phyloP scores from a whole-genome alignment of 768 basidiomycete species.

The Cyclocybe aegerita region DNA sequence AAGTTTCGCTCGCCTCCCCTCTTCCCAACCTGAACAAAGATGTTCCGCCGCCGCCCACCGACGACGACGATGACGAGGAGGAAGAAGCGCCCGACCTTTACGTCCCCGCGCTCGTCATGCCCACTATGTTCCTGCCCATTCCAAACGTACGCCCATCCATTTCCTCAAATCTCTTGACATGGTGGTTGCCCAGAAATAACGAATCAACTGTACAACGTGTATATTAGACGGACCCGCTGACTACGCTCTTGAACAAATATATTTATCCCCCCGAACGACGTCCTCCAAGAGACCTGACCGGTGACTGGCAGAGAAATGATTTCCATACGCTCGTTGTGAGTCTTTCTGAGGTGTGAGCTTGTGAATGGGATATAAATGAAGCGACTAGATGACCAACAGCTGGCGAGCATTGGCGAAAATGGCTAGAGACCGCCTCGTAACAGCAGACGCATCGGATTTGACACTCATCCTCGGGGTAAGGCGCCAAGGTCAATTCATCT shows the following conservation, averaged over 20 bases:
- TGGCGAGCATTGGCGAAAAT: constrained; percentile 85
- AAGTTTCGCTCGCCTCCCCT: constrained; percentile 17
- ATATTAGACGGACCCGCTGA: constrained; percentile 81
- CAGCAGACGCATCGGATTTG: constrained; percentile 68
- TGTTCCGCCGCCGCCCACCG: constrained; percentile 48
- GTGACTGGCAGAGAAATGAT: constrained; percentile 72
- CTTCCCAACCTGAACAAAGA: constrained; percentile 53
- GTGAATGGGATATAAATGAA: constrained; percentile 2
- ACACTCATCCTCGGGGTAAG: constrained; percentile 66
- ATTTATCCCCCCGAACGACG: constrained; percentile 74
- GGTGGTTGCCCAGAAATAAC: constrained; percentile 54
- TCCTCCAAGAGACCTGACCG: constrained; percentile 69
- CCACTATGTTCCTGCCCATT: constrained; percentile 86
- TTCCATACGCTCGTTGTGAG: constrained; percentile 81
- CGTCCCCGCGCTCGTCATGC: constrained; percentile 65
- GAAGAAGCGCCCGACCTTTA: constrained; percentile 57
- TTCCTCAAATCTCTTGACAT: constrained; percentile 50
- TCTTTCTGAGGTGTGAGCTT: constrained; percentile 17
- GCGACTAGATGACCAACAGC: constrained; percentile 76
- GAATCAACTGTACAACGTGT: constrained; percentile 41
- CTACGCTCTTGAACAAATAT: constrained; percentile 80
- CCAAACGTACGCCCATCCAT: constrained; percentile 75
- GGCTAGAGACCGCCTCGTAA: constrained; percentile 77
- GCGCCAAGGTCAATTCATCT: neutral
- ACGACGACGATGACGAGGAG: constrained; percentile 47